These are phyloP conservation scores for Scolecobasidium constrictum DNA, from an alignment of 2,329 filamentous ascomycete species.

Conservation along the genomic window DNA sequence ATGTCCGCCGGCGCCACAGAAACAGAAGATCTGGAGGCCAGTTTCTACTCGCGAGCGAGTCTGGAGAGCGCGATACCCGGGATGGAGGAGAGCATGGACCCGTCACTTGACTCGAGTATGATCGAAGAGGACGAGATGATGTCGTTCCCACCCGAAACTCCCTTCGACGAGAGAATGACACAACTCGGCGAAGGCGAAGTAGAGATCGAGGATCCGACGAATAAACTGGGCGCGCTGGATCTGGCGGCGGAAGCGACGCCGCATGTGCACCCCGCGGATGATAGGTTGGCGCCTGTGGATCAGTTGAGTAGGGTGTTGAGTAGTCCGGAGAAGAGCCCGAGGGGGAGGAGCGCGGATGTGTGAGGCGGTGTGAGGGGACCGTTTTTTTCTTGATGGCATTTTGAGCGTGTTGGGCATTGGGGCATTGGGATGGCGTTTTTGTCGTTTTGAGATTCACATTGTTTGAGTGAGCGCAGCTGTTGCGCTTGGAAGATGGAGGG, in stretches of 20 bases:
- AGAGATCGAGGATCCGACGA: constrained; percentile 5
- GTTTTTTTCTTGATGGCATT: too few relatives aligned
- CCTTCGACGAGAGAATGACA: background rate
- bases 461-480: too few relatives aligned
- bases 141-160: background rate
- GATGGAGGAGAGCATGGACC: constrained; percentile 4
- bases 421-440: too few relatives aligned
- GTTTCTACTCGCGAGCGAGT: constrained; percentile 11
- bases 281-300: too few relatives aligned
- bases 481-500: too few relatives aligned
- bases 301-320: too few relatives aligned
- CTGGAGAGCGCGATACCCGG: constrained; percentile 5
- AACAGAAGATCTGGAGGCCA: constrained; percentile 8
- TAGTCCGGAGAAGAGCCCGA: too few relatives aligned
- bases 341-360: too few relatives aligned
- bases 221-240: constrained; percentile 6
- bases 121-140: constrained; percentile 9
- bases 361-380: too few relatives aligned
- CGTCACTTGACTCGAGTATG: constrained; percentile 8
- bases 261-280: background rate
- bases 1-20: constrained; percentile 5
- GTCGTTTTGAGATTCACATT: too few relatives aligned
- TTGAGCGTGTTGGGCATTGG: too few relatives aligned
- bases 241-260: constrained; percentile 5
- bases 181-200: constrained; percentile 7